phyloP scores from a whole-genome alignment of 1,284 basidiomycete genomes.

The Puccinia horiana region DNA sequence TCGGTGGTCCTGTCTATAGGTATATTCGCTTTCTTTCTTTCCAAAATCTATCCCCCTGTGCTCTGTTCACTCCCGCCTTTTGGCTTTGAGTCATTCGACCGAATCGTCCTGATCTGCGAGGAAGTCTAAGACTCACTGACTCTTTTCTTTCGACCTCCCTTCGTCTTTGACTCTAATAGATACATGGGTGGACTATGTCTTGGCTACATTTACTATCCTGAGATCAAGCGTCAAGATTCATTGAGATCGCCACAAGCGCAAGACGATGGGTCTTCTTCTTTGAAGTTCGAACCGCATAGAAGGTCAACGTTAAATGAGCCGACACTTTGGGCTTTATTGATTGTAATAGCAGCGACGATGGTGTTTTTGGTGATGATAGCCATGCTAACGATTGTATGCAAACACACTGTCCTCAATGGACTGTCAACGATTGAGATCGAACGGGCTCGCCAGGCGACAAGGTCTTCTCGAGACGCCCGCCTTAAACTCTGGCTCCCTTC shows the following conservation, averaged over 20 bases:
- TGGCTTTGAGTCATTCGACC: neutral
- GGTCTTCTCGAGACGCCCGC: slow-evolving; percentile 4
- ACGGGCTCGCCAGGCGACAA: neutral
- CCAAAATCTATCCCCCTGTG: neutral
- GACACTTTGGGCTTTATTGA: slow-evolving; percentile 11
- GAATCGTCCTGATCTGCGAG: neutral
- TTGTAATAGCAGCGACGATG: neutral
- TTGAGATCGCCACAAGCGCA: neutral
- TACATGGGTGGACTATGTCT: slow-evolving; percentile 32
- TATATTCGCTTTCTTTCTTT: neutral
- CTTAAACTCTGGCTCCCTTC: slow-evolving; percentile 33
- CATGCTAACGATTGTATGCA: slow-evolving; percentile 14
- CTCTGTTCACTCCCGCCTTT: neutral
- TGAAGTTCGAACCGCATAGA: neutral
- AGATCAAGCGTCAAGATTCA: neutral
- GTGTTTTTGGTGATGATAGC: slow-evolving; percentile 12
- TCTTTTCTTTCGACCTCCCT: neutral
- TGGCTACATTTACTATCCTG: slow-evolving; percentile 28
- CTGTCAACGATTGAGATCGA: slow-evolving; percentile 30
- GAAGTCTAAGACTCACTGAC: neutral
- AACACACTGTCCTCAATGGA: slow-evolving; percentile 9
- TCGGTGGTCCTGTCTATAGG: slow-evolving; percentile 32
- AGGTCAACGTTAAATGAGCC: slow-evolving; percentile 1
- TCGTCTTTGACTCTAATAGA: neutral
- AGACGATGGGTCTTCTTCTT: neutral